Conservation (phyloP, 306 rosid genomes). For the Dryas octopetala region DNA sequence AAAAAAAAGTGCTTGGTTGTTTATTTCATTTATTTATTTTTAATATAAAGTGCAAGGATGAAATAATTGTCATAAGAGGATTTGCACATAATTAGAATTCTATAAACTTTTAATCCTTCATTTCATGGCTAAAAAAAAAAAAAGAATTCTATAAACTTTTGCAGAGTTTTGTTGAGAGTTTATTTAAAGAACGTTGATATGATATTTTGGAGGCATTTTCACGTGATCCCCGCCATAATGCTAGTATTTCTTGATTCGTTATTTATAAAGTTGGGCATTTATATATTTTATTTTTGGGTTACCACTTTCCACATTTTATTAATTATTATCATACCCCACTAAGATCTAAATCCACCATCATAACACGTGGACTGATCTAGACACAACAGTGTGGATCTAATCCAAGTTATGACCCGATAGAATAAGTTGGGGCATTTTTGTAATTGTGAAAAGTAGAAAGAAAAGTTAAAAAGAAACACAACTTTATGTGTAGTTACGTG, state of each 20-base stretch:
- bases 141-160: no score
- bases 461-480: neutral
- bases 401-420: neutral
- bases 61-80: no score
- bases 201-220: slow-evolving; percentile 6
- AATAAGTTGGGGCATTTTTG: neutral
- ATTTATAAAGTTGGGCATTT: neutral
- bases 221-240: neutral
- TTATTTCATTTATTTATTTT: no score
- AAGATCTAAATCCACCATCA: neutral
- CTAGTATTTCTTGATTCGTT: neutral
- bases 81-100: no score
- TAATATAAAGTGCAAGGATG: no score
- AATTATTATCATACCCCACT: neutral
- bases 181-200: neutral
- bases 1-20: no score
- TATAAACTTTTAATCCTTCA: no score
- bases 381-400: neutral
- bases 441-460: neutral
- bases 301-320: neutral
- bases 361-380: slow-evolving; percentile 2
- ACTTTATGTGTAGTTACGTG: neutral
- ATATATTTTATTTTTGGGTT: neutral
- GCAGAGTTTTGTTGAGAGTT: no score
- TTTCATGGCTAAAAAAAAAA: no score